These are phyloP conservation scores for Eucalyptus cloeziana DNA, from an alignment of 345 rosid genomes.

Conservation along the genomic window DNA sequence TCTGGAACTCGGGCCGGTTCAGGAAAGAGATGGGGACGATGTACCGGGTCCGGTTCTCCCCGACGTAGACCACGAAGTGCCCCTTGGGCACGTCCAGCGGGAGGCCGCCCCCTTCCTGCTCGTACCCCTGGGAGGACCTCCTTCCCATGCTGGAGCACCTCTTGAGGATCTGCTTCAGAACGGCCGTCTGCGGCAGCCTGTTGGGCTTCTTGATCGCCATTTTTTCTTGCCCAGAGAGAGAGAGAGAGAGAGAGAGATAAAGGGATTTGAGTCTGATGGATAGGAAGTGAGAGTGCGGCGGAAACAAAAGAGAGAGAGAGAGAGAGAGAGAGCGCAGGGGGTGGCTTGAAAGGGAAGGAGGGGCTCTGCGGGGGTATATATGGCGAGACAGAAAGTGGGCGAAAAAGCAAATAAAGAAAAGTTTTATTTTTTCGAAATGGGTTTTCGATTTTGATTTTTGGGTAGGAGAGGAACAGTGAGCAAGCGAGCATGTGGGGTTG, in stretches of 20 bases:
- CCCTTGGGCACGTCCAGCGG: conserved; percentile 37
- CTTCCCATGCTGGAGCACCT: conserved; percentile 39
- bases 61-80: conserved; percentile 39
- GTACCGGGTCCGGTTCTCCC: conserved; percentile 27
- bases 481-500: not conserved
- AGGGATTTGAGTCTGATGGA: not conserved
- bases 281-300: not conserved
- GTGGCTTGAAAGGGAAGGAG: not conserved
- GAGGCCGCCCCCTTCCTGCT: not conserved
- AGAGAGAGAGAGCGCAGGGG: not conserved
- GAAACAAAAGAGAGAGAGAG: not conserved
- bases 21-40: conserved; percentile 27
- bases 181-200: conserved; percentile 21
- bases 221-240: not conserved
- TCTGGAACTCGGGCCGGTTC: conserved; percentile 28
- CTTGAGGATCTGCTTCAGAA: conserved; percentile 27
- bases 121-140: not conserved
- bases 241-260: not conserved
- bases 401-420: no score
- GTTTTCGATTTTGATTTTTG: not conserved
- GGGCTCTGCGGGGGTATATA: not conserved
- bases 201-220: conserved; percentile 14
- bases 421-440: not conserved
- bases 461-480: not conserved
- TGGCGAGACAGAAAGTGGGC: not conserved